A percentile compares a stretch with the other conserved stretches of the same genome.
Evolutionary conservation across 768 basidiomycete genomes (phyloP).

Genomic region (Podaxis sp.): DNA sequence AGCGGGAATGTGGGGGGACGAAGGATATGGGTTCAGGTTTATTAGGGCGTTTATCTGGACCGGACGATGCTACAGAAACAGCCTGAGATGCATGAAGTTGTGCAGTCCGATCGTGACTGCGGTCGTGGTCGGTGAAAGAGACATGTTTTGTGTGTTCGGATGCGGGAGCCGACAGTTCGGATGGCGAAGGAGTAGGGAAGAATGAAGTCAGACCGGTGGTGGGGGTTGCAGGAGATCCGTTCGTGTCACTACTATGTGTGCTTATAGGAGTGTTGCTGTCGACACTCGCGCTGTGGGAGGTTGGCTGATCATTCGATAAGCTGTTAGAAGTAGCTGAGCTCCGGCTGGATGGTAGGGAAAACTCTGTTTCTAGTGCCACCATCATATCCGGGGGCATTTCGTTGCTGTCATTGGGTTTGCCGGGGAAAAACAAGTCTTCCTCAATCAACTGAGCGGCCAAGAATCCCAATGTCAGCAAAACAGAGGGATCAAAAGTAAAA

Average conservation of each 20-base stretch:
- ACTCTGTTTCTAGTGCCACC: background rate
- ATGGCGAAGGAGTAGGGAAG: background rate
- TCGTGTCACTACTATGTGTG: background rate
- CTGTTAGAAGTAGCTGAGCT: conserved; percentile 13
- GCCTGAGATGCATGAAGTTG: background rate
- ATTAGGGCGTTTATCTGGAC: too few species aligned
- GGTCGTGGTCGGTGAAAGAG: background rate
- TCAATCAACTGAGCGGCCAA: conserved; percentile 55
- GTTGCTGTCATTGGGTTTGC: conserved; percentile 40
- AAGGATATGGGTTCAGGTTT: background rate
- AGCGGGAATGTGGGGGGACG: conserved; percentile 20
- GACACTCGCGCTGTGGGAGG: background rate
- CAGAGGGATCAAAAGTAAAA: background rate
- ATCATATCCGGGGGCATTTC: conserved; percentile 20
- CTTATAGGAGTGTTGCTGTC: background rate
- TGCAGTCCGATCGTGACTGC: background rate
- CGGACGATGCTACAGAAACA: too few species aligned
- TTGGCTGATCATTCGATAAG: background rate
- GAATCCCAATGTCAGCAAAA: background rate
- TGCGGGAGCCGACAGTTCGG: background rate
- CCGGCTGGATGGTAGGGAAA: background rate
- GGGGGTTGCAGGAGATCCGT: background rate
- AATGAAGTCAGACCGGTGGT: background rate
- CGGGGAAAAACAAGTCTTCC: conserved; percentile 75
- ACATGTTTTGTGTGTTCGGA: background rate